Base-by-base conservation (phyloP, 352 stramenopile species). In the Pythium plurisporium region DNA sequence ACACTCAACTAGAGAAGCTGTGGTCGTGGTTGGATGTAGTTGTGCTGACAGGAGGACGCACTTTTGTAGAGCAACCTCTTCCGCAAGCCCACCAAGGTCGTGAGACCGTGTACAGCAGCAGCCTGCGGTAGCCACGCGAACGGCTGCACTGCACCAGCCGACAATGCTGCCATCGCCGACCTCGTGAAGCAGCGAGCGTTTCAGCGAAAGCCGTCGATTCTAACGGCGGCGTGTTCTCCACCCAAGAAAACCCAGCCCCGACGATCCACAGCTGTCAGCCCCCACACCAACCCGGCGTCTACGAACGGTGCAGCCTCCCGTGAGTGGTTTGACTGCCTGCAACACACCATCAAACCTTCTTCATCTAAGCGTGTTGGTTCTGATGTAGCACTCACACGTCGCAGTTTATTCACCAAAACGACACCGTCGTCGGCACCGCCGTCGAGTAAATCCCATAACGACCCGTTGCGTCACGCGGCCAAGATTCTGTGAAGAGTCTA, bases 151-250 rank as follows among this genome's bases (percentile, higher is more conserved):
- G 3, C 20, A 6, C 8, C 41, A 17, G 17, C 23, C 2, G 40
- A 43, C 23, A 59, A 44, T 10, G 46, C 36, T 1, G 57, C 72
- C 10, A 75, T 86, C 31, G 70, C 54, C 11, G 74, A 76, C 8
- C 68, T 89, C 11, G 62, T 74, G 5, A 86, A 82, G 56, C 76
- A 89, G 62, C 76, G 79, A 9, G 79, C 79, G 12, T 86, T 86
- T 49, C 70, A 82, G 33, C 63, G 71, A 34, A 87, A 86, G 29
- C 58, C 65, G 3, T 77, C 72, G 33, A 41, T 71, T 12, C 50
- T 67, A 19, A 49, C 43, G 11, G 27, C 31, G 17, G n/a, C n/a
- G n/a, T n/a, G n/a, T n/a, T 65, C 62, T 1, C 44, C 66, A n/a
- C 41, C 58, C 4, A 73, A 67, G 45, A 76, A 70, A 66, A 34